A percentile compares a stretch with the other conserved stretches of the same genome.
Evolutionary conservation across 306 rosid genomes (phyloP).

Genomic region (Potentilla sterilis): DNA sequence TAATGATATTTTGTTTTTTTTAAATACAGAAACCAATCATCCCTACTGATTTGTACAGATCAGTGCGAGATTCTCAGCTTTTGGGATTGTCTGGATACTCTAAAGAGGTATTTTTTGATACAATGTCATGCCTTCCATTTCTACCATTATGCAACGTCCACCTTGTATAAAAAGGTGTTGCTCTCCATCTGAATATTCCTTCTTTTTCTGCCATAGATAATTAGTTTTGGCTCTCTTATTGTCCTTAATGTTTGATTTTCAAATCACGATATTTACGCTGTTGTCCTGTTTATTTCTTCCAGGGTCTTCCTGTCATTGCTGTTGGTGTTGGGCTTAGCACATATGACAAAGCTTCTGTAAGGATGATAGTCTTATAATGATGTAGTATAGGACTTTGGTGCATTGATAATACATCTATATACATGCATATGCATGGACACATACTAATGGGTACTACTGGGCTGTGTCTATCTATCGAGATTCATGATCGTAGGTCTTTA

Average conservation of each 20-base stretch:
- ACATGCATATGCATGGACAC: background rate
- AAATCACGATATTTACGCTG: conserved; percentile 3
- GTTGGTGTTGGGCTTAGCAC: conserved; percentile 92
- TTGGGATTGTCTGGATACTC: conserved; percentile 91
- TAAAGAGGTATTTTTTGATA: conserved; percentile 60
- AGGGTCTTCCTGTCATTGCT: conserved; percentile 90
- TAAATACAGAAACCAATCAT: conserved; percentile 72
- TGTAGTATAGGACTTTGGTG: background rate
- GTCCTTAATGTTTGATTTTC: background rate
- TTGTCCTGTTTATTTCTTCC: conserved; percentile 28
- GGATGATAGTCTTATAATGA: conserved; percentile 27
- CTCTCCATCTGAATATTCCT: background rate
- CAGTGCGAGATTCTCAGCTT: conserved; percentile 73
- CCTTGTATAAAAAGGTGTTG: background rate
- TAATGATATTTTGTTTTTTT: background rate
- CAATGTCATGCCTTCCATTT: background rate
- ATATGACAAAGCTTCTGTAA: conserved; percentile 92
- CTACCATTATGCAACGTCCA: background rate
- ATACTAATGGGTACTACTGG: background rate
- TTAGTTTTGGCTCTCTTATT: background rate
- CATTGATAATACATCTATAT: background rate
- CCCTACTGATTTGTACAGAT: conserved; percentile 64
- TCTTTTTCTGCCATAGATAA: background rate
- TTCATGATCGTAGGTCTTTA: background rate
- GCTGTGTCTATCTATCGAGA: conserved; percentile 9